Percentiles rank a stretch among this genome's conserved stretches.
phyloP scores from a whole-genome alignment of 805 yeast genomes.

The Ogataea populi-albae region DNA sequence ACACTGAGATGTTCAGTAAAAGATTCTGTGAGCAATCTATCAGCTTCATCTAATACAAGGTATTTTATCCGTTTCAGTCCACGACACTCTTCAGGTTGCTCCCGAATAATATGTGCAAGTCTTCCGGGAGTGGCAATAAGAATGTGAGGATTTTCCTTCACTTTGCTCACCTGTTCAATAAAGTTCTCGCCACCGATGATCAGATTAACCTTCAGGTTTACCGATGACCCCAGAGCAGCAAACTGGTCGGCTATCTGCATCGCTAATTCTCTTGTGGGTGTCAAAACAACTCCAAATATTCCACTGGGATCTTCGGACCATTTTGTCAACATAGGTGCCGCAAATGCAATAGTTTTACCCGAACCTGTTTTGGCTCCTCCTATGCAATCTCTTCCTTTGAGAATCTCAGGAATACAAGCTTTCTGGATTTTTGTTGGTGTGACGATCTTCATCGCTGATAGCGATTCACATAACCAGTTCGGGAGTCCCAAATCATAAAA shows the following conservation, averaged over 20 bases:
- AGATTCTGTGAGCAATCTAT: slow-evolving; percentile 78
- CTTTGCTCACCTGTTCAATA: slow-evolving; percentile 78
- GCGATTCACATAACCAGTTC: slow-evolving; percentile 81
- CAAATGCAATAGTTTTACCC: slow-evolving; percentile 97
- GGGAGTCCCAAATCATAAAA: slow-evolving; percentile 63
- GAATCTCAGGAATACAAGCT: slow-evolving; percentile 84
- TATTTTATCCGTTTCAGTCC: slow-evolving; percentile 78
- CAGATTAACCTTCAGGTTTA: slow-evolving; percentile 79
- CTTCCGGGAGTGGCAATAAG: slow-evolving; percentile 98
- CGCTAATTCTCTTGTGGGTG: slow-evolving; percentile 94
- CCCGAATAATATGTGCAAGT: slow-evolving; percentile 80
- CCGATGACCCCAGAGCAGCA: slow-evolving; percentile 83
- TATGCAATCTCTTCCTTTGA: slow-evolving; percentile 84
- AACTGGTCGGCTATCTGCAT: slow-evolving; percentile 96
- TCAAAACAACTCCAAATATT: slow-evolving; percentile 80
- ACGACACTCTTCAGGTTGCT: slow-evolving; percentile 82
- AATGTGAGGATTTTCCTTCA: slow-evolving; percentile 85
- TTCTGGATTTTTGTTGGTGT: slow-evolving; percentile 84
- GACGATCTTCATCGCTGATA: slow-evolving; percentile 75
- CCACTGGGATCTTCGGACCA: slow-evolving; percentile 98
- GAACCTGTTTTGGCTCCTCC: slow-evolving; percentile 99
- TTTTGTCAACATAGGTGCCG: slow-evolving; percentile 90
- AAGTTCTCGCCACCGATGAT: slow-evolving; percentile 96
- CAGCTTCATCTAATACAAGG: slow-evolving; percentile 94
- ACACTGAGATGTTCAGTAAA: slow-evolving; percentile 75